Percentiles rank a stretch among this genome's conserved stretches.
phyloP scores from a whole-genome alignment of 2,329 filamentous ascomycete species.

The Ophiostoma himal-ulmi region DNA sequence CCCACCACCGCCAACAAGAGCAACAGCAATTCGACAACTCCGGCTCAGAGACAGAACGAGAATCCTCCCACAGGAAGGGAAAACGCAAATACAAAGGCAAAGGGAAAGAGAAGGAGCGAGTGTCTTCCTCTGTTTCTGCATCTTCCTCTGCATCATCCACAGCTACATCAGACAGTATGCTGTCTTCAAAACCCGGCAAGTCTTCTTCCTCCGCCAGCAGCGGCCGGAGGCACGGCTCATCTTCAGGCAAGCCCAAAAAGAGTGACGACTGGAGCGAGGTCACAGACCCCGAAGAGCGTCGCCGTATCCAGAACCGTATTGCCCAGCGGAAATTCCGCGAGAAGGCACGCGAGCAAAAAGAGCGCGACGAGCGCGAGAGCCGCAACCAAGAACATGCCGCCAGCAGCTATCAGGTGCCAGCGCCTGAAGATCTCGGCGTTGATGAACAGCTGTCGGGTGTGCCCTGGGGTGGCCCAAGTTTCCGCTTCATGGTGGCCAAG shows the following conservation, averaged over 20 bases:
- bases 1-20: not conserved
- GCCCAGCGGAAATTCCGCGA: constrained; percentile 72
- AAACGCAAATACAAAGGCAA: not conserved
- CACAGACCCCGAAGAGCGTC: constrained; percentile 62
- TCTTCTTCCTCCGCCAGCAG: constrained; percentile 25
- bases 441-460: constrained; percentile 55
- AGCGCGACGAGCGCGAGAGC: constrained; percentile 57
- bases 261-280: constrained; percentile 64
- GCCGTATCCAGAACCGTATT: constrained; percentile 70
- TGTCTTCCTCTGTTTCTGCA: constrained; percentile 7
- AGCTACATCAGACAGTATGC: constrained; percentile 23
- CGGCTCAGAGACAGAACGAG: constrained; percentile 31
- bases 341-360: constrained; percentile 62
- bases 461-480: constrained; percentile 65
- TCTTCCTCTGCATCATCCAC: constrained; percentile 23
- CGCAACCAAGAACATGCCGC: constrained; percentile 60
- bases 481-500: constrained; percentile 48
- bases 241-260: constrained; percentile 41
- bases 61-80: constrained; percentile 6
- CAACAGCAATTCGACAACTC: constrained; percentile 23
- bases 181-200: constrained; percentile 25
- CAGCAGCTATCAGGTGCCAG: constrained; percentile 57
- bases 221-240: constrained; percentile 6
- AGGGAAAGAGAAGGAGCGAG: constrained; percentile 15
- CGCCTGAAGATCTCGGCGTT: constrained; percentile 48